phyloP scores from a whole-genome alignment of 805 yeast genomes.

The Metschnikowia drakensbergensis region DNA sequence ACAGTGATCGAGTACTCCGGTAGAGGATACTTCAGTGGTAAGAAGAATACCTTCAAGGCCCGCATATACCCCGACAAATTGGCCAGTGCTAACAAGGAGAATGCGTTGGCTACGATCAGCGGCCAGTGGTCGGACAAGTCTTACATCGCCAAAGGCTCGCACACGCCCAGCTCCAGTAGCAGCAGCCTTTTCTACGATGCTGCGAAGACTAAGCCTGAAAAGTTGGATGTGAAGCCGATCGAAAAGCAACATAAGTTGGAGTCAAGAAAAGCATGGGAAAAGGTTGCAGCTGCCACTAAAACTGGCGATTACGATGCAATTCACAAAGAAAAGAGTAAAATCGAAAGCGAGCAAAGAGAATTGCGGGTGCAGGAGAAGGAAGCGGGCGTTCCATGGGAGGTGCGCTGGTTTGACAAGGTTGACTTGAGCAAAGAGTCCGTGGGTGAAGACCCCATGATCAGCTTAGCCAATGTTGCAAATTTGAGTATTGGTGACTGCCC shows the following conservation, averaged over 20 bases:
- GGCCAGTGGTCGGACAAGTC: constrained; percentile 94
- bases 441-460: constrained; percentile 30
- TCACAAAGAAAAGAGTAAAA: constrained; percentile 65
- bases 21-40: constrained; percentile 92
- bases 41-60: constrained; percentile 89
- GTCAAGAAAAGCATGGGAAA: constrained; percentile 82
- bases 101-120: constrained; percentile 69
- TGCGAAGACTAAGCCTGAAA: constrained; percentile 44
- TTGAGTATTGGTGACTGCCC: constrained; percentile 63
- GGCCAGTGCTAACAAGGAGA: constrained; percentile 48
- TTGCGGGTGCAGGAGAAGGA: constrained; percentile 69
- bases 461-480: constrained; percentile 43
- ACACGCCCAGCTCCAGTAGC: constrained; percentile 41
- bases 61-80: constrained; percentile 57
- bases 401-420: constrained; percentile 69
- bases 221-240: constrained; percentile 71
- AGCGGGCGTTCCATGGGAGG: constrained; percentile 64
- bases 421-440: constrained; percentile 22
- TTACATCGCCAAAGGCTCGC: constrained; percentile 54
- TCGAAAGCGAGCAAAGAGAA: constrained; percentile 85
- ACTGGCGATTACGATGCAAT: constrained; percentile 72
- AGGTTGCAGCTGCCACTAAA: constrained; percentile 84
- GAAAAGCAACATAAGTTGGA: constrained; percentile 79
- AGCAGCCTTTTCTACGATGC: constrained; percentile 65
- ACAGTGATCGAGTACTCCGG: constrained; percentile 80